Percentiles rank a stretch among this genome's conserved stretches.
Evolutionary conservation across 257 asterid species (phyloP).

Genomic region (Salvia hispanica): DNA sequence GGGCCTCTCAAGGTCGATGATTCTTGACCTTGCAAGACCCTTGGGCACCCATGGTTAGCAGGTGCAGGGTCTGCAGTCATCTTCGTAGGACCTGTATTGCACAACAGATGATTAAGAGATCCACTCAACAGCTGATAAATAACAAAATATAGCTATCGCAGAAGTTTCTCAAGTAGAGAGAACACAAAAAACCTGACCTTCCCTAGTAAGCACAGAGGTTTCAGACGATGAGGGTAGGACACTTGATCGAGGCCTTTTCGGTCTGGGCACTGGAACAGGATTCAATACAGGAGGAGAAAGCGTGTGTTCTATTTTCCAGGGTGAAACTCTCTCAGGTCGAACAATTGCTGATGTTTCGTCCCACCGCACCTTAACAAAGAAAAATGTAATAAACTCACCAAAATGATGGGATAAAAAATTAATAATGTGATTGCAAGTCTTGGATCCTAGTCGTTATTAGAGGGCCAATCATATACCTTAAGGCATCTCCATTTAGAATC

Average conservation of each 20-base stretch:
- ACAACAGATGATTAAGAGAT: background rate
- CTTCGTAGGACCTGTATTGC: conserved; percentile 63
- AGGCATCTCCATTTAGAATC: conserved; percentile 97
- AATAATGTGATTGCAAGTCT: conserved; percentile 5
- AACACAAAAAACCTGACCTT: conserved; percentile 49
- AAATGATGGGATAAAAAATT: conserved; percentile 3
- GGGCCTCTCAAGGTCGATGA: conserved; percentile 71
- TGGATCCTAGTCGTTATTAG: background rate
- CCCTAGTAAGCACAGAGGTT: conserved; percentile 78
- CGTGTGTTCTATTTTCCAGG: conserved; percentile 95
- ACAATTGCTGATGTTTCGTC: conserved; percentile 82
- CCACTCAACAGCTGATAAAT: too few relatives aligned
- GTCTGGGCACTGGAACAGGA: conserved; percentile 73
- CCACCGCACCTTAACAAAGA: conserved; percentile 79
- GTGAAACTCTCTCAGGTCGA: conserved; percentile 95
- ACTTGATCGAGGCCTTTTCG: conserved; percentile 76
- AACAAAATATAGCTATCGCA: too few relatives aligned
- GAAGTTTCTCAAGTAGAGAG: conserved; percentile 6
- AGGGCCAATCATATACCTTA: conserved; percentile 50
- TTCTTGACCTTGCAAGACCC: conserved; percentile 99
- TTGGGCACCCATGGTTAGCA: conserved; percentile 52
- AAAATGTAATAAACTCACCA: conserved; percentile 20
- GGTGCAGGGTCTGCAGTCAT: conserved; percentile 71
- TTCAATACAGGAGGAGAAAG: conserved; percentile 83
- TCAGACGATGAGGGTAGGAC: conserved; percentile 76